Conservation (phyloP, 2,329 filamentous ascomycete species). For the Fusarium chaquense region DNA sequence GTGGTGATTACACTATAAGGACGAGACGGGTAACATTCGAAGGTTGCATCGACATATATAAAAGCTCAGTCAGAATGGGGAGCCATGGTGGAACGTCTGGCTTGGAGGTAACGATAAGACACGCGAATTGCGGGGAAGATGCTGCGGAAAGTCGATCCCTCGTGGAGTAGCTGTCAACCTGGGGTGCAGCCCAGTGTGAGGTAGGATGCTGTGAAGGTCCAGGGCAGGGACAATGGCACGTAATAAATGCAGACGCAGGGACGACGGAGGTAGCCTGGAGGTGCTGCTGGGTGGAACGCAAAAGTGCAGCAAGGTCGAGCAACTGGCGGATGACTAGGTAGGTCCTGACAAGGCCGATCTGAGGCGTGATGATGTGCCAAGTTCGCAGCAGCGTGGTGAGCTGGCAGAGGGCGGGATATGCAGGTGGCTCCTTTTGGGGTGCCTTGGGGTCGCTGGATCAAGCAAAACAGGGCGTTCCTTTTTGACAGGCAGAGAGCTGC, state of each 20-base stretch:
- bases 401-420: constrained; percentile 51
- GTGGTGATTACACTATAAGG: constrained; percentile 43
- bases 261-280: constrained; percentile 37
- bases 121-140: constrained; percentile 45
- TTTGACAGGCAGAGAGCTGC: constrained; percentile 42
- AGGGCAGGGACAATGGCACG: constrained; percentile 39
- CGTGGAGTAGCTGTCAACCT: constrained; percentile 43
- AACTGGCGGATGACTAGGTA: constrained; percentile 37
- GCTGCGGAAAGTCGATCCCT: constrained; percentile 46
- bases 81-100: constrained; percentile 53
- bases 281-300: constrained; percentile 42
- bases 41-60: constrained; percentile 56
- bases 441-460: constrained; percentile 43
- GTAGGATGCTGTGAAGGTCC: constrained; percentile 27
- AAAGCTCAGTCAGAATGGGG: constrained; percentile 49
- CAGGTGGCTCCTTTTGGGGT: constrained; percentile 52
- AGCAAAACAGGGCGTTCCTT: constrained; percentile 41
- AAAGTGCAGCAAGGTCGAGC: constrained; percentile 28
- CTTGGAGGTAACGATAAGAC: constrained; percentile 44
- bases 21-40: constrained; percentile 45
- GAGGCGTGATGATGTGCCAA: constrained; percentile 46
- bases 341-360: constrained; percentile 46
- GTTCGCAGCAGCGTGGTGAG: constrained; percentile 49
- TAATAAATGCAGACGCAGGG: constrained; percentile 48
- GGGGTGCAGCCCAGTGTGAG: constrained; percentile 44